Percentiles rank a stretch among this genome's conserved stretches.
Evolutionary conservation across 1,284 basidiomycete species (phyloP).

Genomic region (Tetrapyrgos nigripes): DNA sequence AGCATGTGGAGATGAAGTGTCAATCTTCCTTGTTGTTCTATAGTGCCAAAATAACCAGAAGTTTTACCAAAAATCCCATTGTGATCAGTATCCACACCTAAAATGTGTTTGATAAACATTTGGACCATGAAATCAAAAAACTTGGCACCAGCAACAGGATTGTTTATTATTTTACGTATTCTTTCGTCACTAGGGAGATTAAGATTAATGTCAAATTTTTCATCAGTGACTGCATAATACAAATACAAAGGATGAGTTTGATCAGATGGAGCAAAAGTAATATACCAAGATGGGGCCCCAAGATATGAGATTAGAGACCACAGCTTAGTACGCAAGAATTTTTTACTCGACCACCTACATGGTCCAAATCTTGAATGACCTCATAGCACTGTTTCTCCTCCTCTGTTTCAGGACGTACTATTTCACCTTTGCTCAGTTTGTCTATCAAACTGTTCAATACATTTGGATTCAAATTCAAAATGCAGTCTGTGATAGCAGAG

Average conservation of each 20-base stretch:
- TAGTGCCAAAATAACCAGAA: constrained; percentile 39
- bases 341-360: constrained; percentile 36
- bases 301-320: constrained; percentile 37
- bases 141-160: constrained; percentile 20
- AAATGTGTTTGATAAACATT: constrained; percentile 12
- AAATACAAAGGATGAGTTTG: constrained; percentile 29
- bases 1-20: constrained; percentile 39
- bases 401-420: constrained; percentile 30
- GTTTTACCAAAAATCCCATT: constrained; percentile 31
- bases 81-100: constrained; percentile 8
- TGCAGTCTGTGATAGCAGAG: constrained; percentile 17
- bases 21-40: constrained; percentile 39
- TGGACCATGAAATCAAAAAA: constrained; percentile 19
- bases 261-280: constrained; percentile 34
- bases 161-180: constrained; percentile 17
- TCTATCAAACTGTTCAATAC: constrained; percentile 25
- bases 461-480: constrained; percentile 22
- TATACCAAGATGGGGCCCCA: constrained; percentile 34
- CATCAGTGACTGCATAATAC: constrained; percentile 27
- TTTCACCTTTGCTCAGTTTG: constrained; percentile 30
- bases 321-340: constrained; percentile 43
- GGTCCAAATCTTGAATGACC: constrained; percentile 41
- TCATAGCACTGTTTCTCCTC: constrained; percentile 41
- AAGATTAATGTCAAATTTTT: constrained; percentile 8
- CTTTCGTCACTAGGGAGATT: background rate